A percentile compares a stretch with the other conserved stretches of the same genome.
Conservation (phyloP, 78 protist species). For the Isochrysis galbana region DNA sequence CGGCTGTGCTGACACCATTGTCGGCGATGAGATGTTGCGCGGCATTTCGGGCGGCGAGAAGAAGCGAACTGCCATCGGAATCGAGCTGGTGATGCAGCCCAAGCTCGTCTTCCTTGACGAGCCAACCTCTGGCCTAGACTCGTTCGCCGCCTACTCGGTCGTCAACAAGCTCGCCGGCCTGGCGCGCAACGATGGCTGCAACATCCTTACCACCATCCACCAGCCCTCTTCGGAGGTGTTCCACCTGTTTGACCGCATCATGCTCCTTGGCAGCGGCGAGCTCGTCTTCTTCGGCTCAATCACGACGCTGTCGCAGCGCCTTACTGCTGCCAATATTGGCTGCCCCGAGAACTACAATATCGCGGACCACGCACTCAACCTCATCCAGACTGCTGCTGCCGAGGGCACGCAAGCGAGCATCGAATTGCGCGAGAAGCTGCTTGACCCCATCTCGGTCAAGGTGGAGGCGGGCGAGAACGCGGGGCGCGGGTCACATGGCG, state of each 20-base stretch:
- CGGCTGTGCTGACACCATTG: not conserved
- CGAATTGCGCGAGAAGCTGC: not conserved
- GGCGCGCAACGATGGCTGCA: not conserved
- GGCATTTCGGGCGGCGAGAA: conserved; percentile 46
- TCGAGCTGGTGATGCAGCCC: conserved; percentile 27
- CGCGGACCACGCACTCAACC: not conserved
- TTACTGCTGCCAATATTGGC: not conserved
- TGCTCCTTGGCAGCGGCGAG: not conserved
- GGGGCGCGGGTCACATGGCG: no score
- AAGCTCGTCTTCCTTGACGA: conserved; percentile 2
- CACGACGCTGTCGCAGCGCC: not conserved
- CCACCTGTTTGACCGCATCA: not conserved
- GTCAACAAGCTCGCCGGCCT: not conserved
- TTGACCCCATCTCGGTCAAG: not conserved
- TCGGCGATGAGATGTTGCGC: conserved; percentile 9
- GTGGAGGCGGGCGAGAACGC: not conserved
- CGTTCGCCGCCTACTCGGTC: conserved; percentile 33
- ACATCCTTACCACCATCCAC: conserved; percentile 51
- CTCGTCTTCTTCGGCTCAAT: not conserved
- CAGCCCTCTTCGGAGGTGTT: conserved; percentile 59
- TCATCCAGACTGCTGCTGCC: not conserved
- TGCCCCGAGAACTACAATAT: conserved; percentile 14
- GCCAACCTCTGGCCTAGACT: conserved; percentile 61
- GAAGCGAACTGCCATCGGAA: conserved; percentile 31
- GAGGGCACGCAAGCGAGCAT: not conserved